These are phyloP conservation scores for Apophysomyces sp. DNA, from an alignment of 371 early-diverging fungal genomes.

Conservation along the genomic window DNA sequence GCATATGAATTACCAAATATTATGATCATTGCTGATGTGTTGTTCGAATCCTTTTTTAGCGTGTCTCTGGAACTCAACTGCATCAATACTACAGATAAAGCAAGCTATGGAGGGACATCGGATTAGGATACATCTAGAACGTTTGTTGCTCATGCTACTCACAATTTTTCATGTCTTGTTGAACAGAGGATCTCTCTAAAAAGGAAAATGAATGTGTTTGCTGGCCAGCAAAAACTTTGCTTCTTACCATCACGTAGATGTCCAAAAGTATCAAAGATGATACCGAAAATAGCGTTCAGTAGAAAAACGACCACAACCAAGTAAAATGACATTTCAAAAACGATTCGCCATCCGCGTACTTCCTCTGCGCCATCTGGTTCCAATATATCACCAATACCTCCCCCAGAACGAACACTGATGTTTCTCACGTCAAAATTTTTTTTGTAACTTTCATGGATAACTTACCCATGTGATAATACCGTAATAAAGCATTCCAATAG, in stretches of 20 bases:
- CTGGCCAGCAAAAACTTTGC: neutral
- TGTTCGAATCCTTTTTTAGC: conserved; percentile 53
- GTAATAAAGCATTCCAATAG: conserved; percentile 52
- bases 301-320: conserved; percentile 57
- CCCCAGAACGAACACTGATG: conserved; percentile 45
- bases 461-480: conserved; percentile 51
- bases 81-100: conserved; percentile 56
- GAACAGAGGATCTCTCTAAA: conserved; percentile 47
- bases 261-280: conserved; percentile 64
- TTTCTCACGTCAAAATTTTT: neutral
- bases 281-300: conserved; percentile 62
- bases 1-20: conserved; percentile 42
- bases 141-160: conserved; percentile 6
- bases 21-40: conserved; percentile 56
- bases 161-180: conserved; percentile 52
- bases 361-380: conserved; percentile 33
- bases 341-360: conserved; percentile 47
- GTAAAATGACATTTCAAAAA: conserved; percentile 57
- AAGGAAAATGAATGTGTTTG: neutral
- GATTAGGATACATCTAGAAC: neutral
- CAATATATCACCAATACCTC: conserved; percentile 57
- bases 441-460: neutral
- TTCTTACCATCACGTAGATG: conserved; percentile 53
- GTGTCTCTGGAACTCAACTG: conserved; percentile 55
- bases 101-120: conserved; percentile 26